Percentiles rank a stretch among this genome's conserved stretches.
These are phyloP conservation scores for Moesziomyces parantarcticus DNA, from an alignment of 1,284 basidiomycete species.

Conservation along the genomic window DNA sequence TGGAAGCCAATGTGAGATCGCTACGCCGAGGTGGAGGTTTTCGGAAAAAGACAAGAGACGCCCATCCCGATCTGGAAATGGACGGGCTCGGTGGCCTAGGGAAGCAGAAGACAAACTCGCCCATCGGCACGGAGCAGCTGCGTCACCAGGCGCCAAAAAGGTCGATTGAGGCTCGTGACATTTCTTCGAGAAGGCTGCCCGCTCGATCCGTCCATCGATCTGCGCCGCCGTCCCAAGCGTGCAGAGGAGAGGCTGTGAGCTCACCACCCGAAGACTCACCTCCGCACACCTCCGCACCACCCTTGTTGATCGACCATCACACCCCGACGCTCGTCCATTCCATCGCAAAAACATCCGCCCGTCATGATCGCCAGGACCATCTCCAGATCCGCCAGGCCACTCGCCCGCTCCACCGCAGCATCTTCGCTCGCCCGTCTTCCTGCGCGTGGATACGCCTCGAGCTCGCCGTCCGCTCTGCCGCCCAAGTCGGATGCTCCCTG, in stretches of 20 bases:
- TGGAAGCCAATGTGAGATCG: too few relatives aligned
- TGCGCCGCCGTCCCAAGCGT: background rate
- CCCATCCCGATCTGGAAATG: too few relatives aligned
- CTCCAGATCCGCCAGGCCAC: conserved; percentile 27
- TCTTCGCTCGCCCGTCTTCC: conserved; percentile 22
- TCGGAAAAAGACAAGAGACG: too few relatives aligned
- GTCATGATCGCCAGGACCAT: conserved; percentile 35
- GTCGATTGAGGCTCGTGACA: background rate
- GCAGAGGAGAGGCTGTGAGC: too few relatives aligned
- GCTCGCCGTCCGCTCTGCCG: conserved; percentile 7
- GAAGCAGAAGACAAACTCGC: background rate
- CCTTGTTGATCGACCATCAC: background rate
- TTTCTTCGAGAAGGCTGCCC: background rate
- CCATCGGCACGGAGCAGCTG: background rate
- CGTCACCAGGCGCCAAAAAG: background rate
- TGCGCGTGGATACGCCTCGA: conserved; percentile 26
- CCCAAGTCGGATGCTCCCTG: conserved; percentile 44
- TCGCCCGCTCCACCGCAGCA: conserved; percentile 19
- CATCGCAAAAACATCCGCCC: background rate
- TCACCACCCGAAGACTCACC: too few relatives aligned
- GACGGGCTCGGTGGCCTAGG: too few relatives aligned
- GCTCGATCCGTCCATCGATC: background rate
- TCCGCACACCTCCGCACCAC: too few relatives aligned
- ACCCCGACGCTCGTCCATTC: background rate
- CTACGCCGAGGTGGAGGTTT: too few relatives aligned